Evolutionary conservation across 73 alveolate species (phyloP).

Genomic region (Tetrahymena thermophila): DNA sequence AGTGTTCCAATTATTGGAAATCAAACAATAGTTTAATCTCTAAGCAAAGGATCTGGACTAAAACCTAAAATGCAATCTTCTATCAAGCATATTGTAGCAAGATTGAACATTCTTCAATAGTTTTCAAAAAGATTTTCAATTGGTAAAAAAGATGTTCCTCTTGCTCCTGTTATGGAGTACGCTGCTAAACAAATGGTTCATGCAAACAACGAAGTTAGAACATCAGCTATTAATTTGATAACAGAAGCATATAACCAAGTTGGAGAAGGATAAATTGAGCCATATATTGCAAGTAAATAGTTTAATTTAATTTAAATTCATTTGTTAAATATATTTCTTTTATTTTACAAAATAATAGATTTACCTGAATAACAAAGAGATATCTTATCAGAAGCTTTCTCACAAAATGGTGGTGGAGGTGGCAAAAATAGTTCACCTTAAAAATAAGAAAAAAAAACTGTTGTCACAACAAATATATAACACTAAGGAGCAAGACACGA

Average conservation of each 20-base stretch:
- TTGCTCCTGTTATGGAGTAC: slow-evolving; percentile 69
- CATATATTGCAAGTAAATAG: slow-evolving; percentile 71
- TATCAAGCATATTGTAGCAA: slow-evolving; percentile 78
- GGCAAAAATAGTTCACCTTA: slow-evolving; percentile 34
- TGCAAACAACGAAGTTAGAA: slow-evolving; percentile 82
- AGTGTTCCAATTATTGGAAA: slow-evolving; percentile 78
- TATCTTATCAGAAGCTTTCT: slow-evolving; percentile 64
- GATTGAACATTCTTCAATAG: slow-evolving; percentile 65
- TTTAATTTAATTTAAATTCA: slow-evolving; percentile 62
- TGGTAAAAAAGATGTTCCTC: slow-evolving; percentile 70
- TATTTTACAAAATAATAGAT: neutral
- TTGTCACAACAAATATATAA: slow-evolving; percentile 42
- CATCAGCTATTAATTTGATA: slow-evolving; percentile 74
- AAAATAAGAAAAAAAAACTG: slow-evolving; percentile 16
- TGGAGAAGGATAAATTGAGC: slow-evolving; percentile 72
- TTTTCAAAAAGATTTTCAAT: slow-evolving; percentile 69
- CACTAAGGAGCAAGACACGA: slow-evolving; percentile 31
- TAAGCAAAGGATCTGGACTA: slow-evolving; percentile 64
- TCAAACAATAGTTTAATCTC: slow-evolving; percentile 52
- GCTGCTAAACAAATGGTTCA: slow-evolving; percentile 65
- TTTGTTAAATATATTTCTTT: neutral
- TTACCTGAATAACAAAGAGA: neutral
- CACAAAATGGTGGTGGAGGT: slow-evolving; percentile 73
- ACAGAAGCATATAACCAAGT: slow-evolving; percentile 72
- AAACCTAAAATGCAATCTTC: slow-evolving; percentile 61